Evolutionary conservation across 169 alveolate genomes (phyloP), one percentile per base, ranked within the genome.

Genomic region (Babesia caballi): DNA sequence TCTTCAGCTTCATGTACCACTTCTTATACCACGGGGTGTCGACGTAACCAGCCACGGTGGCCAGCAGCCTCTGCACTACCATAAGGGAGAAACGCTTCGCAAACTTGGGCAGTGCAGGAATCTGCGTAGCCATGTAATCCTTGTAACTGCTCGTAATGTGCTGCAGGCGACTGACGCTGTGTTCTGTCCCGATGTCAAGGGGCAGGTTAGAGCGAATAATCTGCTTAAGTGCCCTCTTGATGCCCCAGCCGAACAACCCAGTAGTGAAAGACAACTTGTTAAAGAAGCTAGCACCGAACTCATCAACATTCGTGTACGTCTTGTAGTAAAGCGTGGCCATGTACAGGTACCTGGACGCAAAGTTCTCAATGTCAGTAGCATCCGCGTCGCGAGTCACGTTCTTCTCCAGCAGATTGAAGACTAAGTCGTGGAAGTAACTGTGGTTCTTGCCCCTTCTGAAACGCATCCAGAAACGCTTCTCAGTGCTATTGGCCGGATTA

Each of bases 261-360:
- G 8, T 28, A 8, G 73, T 33, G 27, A 63, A 33, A 7, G 38
- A 14, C 4, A 63, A 17, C 12, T 28, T 63, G 73, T 63, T 49
- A 36, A 63, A 32, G 30, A 63, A 12, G 14, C 19, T n/a, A 17
- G 73, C 73, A 7, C 21, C 15, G 53, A 21, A 15, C 12, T 9
- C 38, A n/a, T 63, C 52, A 27, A 63, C 38, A 14, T 11, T 25
- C 19, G 32, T 8, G 50, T 63, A 63, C 1, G 73, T 49, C 49
- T 63, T 63, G 73, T 47, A 63, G 73, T 63, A 46, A 11, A 65
- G 35, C 21, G 85, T 50, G 28, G 85, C 70, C 77, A 46, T 66
- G 66, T 53, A 75, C 63, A 60, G 36, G 50, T 49, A 58, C 60
- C 36, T 44, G 65, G 41, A 51, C 7, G 66, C 78, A n/a, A 58